Percentiles rank a stretch among this genome's conserved stretches.
Evolutionary conservation across 306 rosid species (phyloP).

Genomic region (Delonix regia): DNA sequence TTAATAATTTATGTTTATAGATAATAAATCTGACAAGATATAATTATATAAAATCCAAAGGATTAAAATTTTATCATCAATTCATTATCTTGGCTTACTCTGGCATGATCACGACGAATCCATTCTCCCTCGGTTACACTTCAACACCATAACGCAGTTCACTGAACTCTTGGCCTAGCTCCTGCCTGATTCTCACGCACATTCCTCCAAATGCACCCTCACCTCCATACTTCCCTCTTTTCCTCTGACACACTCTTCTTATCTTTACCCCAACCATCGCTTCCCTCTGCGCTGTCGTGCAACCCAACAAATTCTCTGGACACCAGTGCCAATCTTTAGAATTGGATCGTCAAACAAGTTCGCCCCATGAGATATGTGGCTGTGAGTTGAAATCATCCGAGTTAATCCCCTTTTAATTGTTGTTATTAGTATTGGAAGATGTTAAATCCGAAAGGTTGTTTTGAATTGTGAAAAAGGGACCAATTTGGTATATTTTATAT

Average conservation of each 20-base stretch:
- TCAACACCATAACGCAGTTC: too few species aligned
- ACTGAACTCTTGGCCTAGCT: neutral
- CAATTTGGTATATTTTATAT: neutral
- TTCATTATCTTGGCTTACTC: too few species aligned
- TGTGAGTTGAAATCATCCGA: slow-evolving; percentile 31
- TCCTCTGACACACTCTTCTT: neutral
- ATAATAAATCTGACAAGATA: too few species aligned
- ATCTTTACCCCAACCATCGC: neutral
- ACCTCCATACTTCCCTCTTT: neutral
- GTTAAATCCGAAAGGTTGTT: neutral
- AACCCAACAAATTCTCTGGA: neutral
- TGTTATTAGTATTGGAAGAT: neutral
- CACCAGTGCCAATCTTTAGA: neutral
- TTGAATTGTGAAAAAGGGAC: neutral
- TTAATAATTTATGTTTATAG: too few species aligned
- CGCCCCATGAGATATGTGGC: slow-evolving; percentile 28
- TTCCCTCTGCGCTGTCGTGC: neutral
- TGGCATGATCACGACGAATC: too few species aligned
- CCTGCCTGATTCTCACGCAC: neutral
- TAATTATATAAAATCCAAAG: too few species aligned
- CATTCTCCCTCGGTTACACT: too few species aligned
- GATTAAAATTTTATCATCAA: too few species aligned
- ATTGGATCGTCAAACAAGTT: neutral
- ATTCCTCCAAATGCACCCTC: neutral
- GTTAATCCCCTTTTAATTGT: neutral